Base-by-base conservation (phyloP, 2,329 filamentous ascomycete genomes). In the Trichothecium sympodiale region DNA sequence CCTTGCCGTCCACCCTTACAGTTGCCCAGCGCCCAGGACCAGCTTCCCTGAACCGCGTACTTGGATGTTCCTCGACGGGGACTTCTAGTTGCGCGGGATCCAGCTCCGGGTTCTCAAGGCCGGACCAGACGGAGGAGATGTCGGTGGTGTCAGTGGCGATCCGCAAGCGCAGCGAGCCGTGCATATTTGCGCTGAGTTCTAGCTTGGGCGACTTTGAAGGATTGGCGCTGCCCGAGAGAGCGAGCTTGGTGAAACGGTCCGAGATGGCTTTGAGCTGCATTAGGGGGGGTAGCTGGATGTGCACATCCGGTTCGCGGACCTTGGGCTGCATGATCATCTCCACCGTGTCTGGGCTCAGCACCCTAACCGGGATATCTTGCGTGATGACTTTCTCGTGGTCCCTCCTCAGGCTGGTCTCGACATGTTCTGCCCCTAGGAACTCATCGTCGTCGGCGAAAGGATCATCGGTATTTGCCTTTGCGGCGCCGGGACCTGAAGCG, bases 341-440 rank as follows among this genome's bases (percentile, higher is more conserved):
- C n/a, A 96, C 86, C 0, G 77, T 81, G 35, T 82, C 76, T 3
- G 84, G 79, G 39, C 84, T 78, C 8, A 98, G 72, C 2, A 98
- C 87, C 14, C 88, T 80, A 30, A 96, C 82, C n/a, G 91, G 91
- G 28, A 98, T 83, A 58, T 96, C 87, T 53, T 98, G 91, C 1
- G 87, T 94, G 50, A 98, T 83, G 47, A 93, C 72, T 43, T 91
- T 94, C 56, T 95, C 88, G 47, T 86, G 80, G 50, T 89, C 84
- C 38, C 81, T 69, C 30, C 66, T 61, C 17, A 74, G 69, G 46
- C 53, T 73, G 45, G 64, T 75, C 55, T 71, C 74, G 17, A 78
- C 59, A 18, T 74, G 59, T 38, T 67, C 62, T 30, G 61, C 61
- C 39, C 61, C 55, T 46, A 69, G 71, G 20, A 64, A 56, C 34